Evolutionary conservation across 148 eudicot species (phyloP), one percentile per base, ranked within the genome.

Genomic region (Vaccinium myrtillus): DNA sequence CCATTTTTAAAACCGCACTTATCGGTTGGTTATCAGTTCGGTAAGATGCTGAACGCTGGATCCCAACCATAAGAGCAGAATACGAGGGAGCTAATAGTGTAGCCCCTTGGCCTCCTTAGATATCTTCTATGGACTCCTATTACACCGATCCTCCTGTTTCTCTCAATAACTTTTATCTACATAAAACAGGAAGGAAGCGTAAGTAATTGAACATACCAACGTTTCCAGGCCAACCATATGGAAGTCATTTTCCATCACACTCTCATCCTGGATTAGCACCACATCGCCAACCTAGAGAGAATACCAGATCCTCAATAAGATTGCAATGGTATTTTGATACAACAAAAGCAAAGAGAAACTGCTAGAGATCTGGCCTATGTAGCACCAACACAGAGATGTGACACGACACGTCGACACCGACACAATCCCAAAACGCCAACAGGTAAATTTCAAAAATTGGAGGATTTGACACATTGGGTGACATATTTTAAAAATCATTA

Each of bases 261-360:
- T 84, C 84, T 94, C 92, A 50, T 92, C 95, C 51, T 86, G 89
- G 84, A 94, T 83, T 14, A 94, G 95, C 82, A 94, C 91, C 63
- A 94, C 95, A 89, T 94, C 95, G 65, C 95, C 98, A 80, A 94
- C 94, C 94, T 94, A 23, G 92, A 82, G 81, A 84, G 76, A 63
- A 32, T 39, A 76, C 6, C 75, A 65, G 65, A 27, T 25, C 30
- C 11, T 83, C 30, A 12, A 27, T 78, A 49, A 85, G 14, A 50
- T 21, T 80, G 87, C 77, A 10, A 79, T 46, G 73, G 46, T 27
- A 21, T 50, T 23, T 16, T 5, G 21, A 48, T 27, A 73, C 36
- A 25, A 53, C 49, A 51, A 23, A 23, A 53, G 54, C 39, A 73
- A 51, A 50, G 61, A 78, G 30, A 25, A 81, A 69, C 75, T 13